Conservation (phyloP, 2,329 filamentous ascomycete genomes). For the Juglanconis sp. region DNA sequence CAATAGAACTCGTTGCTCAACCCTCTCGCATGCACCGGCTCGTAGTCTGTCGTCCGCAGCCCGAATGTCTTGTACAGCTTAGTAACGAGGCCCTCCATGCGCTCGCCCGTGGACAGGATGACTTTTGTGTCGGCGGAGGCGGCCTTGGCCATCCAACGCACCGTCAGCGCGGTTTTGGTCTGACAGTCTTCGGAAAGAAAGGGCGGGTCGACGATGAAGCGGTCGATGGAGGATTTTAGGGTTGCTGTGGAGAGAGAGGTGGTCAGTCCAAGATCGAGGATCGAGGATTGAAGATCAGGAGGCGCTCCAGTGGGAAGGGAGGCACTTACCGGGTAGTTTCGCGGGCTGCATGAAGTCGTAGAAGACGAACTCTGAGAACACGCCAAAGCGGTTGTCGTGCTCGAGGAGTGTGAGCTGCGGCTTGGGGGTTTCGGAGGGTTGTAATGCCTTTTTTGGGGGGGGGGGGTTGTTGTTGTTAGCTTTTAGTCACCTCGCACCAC, state of each 20-base stretch:
- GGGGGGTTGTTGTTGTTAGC: too few species aligned
- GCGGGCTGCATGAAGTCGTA: conserved; percentile 73
- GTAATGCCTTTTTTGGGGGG: conserved; percentile 4
- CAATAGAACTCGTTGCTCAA: conserved; percentile 79
- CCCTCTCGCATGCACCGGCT: conserved; percentile 66
- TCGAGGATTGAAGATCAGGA: too few species aligned
- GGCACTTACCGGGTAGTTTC: conserved; percentile 53
- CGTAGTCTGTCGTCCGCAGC: conserved; percentile 63
- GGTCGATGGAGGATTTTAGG: conserved; percentile 63
- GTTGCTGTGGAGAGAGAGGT: conserved; percentile 32
- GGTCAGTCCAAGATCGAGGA: not conserved
- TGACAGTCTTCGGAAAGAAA: conserved; percentile 80
- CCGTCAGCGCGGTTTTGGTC: conserved; percentile 73
- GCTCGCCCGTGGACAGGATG: conserved; percentile 74
- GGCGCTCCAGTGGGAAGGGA: too few species aligned
- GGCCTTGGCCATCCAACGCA: conserved; percentile 65
- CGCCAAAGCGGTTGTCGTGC: conserved; percentile 68
- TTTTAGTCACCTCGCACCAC: too few species aligned
- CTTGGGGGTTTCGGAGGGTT: conserved; percentile 25
- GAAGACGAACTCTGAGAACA: conserved; percentile 70
- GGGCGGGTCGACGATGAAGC: conserved; percentile 73
- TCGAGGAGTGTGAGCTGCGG: conserved; percentile 68
- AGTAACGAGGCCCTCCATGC: conserved; percentile 62
- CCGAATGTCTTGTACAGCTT: conserved; percentile 67
- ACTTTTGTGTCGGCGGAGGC: conserved; percentile 34